Evolutionary conservation across 2,329 filamentous ascomycete genomes (phyloP), one percentile per base, ranked within the genome.

Genomic region (Parastagonospora nodorum): DNA sequence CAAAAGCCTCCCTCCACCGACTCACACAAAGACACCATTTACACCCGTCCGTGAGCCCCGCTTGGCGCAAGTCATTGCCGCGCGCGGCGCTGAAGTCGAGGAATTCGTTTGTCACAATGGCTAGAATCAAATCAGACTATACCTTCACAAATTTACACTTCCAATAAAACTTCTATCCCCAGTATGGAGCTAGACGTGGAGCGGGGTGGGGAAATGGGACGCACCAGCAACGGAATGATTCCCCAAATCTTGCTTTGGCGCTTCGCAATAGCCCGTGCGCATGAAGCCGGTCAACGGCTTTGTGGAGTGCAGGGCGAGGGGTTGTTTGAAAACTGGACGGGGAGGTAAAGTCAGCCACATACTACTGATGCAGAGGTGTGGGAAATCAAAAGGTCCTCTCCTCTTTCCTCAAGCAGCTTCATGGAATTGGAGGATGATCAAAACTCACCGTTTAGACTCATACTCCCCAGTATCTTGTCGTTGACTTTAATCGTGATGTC

Each of bases 1-100:
- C 75, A 53, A 84, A 80, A 1, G 83, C 84, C 66, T 87, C 83
- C 58, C 80, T 80, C 82, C 83, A 87, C 38, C 84, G 71, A 9
- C 69, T 74, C 2, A 83, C 83, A 61, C 84, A 87, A 5, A 87
- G 70, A 68, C 84, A 87, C 83, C 84, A 87, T 66, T 82, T 83
- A 61, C 83, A 85, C 7, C 84, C 84, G 10, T 75, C 80, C 15
- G 76, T 81, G 47, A 87, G 76, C 2, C 84, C 84, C 15, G 78
- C 76, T 5, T 68, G 61, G 19, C 82, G 77, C 30, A 87, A 74
- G 61, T 87, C 81, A 62, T 87, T 87, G 33, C 84, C 84, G 32
- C 78, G 77, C 4, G 77, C 75, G 14, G 84, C 82, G 29, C 78
- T 79, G 74, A 83, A 87, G 63, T 86, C 82, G 30, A 87, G 80